phyloP scores from a whole-genome alignment of 1,284 basidiomycete species.

The Phlebopus sp. region DNA sequence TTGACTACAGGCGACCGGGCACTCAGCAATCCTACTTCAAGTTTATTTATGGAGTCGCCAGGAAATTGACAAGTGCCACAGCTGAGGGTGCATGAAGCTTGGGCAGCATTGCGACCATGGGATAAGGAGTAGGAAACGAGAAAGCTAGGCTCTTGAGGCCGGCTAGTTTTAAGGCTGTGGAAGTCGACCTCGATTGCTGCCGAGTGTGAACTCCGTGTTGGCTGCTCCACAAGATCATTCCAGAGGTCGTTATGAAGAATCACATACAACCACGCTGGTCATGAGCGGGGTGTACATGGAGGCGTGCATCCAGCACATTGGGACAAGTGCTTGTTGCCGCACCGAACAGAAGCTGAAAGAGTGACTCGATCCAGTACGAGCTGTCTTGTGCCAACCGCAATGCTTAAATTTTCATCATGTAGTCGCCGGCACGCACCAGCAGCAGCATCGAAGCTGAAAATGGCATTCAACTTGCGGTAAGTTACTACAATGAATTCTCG shows the following conservation, averaged over 20 bases:
- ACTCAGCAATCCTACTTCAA: conserved; percentile 37
- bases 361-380: not conserved
- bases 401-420: no score
- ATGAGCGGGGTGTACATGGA: not conserved
- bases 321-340: not conserved
- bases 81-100: conserved; percentile 36
- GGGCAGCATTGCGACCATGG: conserved; percentile 29
- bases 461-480: not conserved
- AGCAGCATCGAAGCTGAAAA: not conserved
- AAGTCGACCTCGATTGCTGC: conserved; percentile 10
- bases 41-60: conserved; percentile 36
- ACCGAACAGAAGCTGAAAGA: no score
- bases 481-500: not conserved
- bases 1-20: conserved; percentile 18
- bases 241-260: not conserved
- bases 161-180: conserved; percentile 29
- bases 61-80: conserved; percentile 35
- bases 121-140: conserved; percentile 37
- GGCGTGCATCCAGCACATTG: not conserved
- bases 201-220: conserved; percentile 11
- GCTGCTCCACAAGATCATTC: conserved; percentile 18
- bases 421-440: no score
- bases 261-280: not conserved
- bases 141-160: conserved; percentile 37
- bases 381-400: no score